Percentiles rank a stretch among this genome's conserved stretches.
Conservation (phyloP, 2,329 filamentous ascomycete genomes). For the Plenodomus tracheiphilus region DNA sequence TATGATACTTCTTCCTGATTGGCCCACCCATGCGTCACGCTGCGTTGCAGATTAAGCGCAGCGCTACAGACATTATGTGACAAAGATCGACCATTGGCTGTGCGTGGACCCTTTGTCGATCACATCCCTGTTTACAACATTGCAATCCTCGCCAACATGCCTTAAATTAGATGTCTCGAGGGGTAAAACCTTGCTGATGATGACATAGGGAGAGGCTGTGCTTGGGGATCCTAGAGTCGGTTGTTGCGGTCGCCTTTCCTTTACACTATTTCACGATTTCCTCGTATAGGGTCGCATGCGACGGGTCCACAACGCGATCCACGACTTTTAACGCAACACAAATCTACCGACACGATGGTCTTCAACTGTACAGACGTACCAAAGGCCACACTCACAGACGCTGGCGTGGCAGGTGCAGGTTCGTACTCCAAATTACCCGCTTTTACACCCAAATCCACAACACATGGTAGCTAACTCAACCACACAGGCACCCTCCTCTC, state of each 20-base stretch:
- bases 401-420: constrained; percentile 62
- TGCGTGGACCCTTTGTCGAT: constrained; percentile 13
- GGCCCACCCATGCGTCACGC: constrained; percentile 29
- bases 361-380: constrained; percentile 52
- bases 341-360: constrained; percentile 9
- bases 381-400: constrained; percentile 53
- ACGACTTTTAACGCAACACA: too few relatives aligned
- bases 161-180: constrained; percentile 19
- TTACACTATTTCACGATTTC: not conserved
- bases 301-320: not conserved
- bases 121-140: constrained; percentile 18
- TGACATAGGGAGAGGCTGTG: constrained; percentile 6
- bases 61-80: constrained; percentile 27
- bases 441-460: too few relatives aligned
- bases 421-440: too few relatives aligned
- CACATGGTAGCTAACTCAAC: not conserved
- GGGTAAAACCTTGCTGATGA: constrained; percentile 20
- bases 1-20: constrained; percentile 13
- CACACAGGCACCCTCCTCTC: constrained; percentile 57
- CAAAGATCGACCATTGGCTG: constrained; percentile 23
- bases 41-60: constrained; percentile 36
- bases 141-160: constrained; percentile 18
- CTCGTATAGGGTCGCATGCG: not conserved
- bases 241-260: not conserved
- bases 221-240: constrained; percentile 4